Base-by-base conservation (phyloP, 225 moss, liverwort and hornwort species). In the Rhytidiadelphus loreus region DNA sequence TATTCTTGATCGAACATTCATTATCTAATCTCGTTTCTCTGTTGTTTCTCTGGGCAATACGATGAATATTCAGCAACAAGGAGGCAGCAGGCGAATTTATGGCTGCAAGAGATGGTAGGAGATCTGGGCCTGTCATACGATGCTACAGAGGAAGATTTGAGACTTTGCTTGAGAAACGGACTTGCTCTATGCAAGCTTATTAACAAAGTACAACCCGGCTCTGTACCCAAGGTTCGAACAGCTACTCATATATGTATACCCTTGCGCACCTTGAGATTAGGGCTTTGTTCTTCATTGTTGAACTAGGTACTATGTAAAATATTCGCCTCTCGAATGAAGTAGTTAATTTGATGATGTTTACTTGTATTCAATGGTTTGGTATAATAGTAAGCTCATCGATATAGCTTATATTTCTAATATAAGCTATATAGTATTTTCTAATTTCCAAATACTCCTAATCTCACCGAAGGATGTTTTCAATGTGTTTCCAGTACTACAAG, bases 61-160 rank as follows among this genome's bases (percentile, higher is more conserved):
- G 39, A 72, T 82, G 82, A 50, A 83, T 74, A 73, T 77, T 85
- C 91, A 92, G 92, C 91, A 89, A 86, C 87, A 66, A 95, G 95
- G 85, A 92, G 95, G 91, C 90, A 90, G 72, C 91, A 92, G 83
- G 94, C 92, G 43, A 89, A 60, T 83, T 52, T 82, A 61, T 95
- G 95, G 95, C 88, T 95, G 80, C 92, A 93, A 89, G 93, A 91
- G 83, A 94, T 95, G 87, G 90, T 95, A 66, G 95, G 95, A 32
- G 77, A 90, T 84, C 85, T 95, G 41, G 86, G 89, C 72, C 87
- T 95, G 23, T 73, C 88, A 28, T 60, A 41, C 55, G 89, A 95
- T 82, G 88, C 95, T 59, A 85, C 91, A 55, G 95, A 92, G 74
- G 95, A 95, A 81, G 95, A 95, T 53, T 62, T 94, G 62, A 92